phyloP scores from a whole-genome alignment of 2,329 filamentous ascomycete genomes.

The Colletotrichum aenigma region DNA sequence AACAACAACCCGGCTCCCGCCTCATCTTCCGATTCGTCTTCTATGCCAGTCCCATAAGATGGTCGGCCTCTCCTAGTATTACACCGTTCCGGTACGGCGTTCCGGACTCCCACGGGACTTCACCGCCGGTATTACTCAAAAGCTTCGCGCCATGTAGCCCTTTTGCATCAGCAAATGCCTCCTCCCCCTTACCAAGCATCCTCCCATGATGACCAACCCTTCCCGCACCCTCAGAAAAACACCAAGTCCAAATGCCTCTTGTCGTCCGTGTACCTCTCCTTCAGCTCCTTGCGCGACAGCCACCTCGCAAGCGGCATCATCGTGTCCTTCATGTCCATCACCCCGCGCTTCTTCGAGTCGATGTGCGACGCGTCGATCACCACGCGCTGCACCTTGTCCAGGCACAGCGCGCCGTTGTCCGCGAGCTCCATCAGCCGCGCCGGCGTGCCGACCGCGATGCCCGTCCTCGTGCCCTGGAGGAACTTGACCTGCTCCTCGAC shows the following conservation, averaged over 20 bases:
- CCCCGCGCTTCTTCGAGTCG: constrained; percentile 90
- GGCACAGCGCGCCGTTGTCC: constrained; percentile 76
- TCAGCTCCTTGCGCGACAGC: constrained; percentile 73
- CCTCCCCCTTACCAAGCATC: neutral
- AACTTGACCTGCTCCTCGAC: constrained; percentile 82
- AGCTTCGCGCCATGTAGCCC: neutral
- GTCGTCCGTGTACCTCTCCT: constrained; percentile 67
- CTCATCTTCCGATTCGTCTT: neutral
- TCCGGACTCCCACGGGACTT: neutral
- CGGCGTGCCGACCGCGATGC: constrained; percentile 90
- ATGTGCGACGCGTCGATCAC: constrained; percentile 92
- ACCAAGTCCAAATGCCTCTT: constrained; percentile 64
- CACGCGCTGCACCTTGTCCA: constrained; percentile 75
- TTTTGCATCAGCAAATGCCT: neutral
- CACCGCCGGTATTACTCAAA: neutral
- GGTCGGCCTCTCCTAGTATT: neutral
- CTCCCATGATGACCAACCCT: neutral
- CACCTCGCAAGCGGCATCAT: constrained; percentile 80
- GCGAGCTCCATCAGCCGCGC: constrained; percentile 81
- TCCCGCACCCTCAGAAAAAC: constrained; percentile 58
- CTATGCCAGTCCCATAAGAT: neutral
- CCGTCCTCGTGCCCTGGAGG: constrained; percentile 72
- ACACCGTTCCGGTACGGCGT: neutral
- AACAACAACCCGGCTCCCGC: neutral
- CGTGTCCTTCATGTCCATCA: constrained; percentile 95